Base-by-base conservation (phyloP, 108 stramenopile species). In the Chaetoceros muelleri region DNA sequence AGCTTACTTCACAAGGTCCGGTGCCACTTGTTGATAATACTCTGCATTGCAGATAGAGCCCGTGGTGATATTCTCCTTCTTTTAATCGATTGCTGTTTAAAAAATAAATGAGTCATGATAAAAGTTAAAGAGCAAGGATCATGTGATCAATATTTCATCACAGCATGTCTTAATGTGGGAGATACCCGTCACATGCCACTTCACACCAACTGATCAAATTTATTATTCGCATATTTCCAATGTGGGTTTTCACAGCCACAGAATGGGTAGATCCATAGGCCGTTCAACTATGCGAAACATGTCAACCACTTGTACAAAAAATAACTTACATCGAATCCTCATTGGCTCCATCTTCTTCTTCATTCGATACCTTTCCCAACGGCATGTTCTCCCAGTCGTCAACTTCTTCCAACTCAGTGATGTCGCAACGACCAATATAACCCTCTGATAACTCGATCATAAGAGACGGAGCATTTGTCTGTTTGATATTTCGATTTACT, bases 321-420 rank as follows among this genome's bases (percentile, higher is more conserved):
- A 5, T 40, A 10, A 40, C 23, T n/a, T n/a, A n/a, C n/a, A n/a
- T n/a, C n/a, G n/a, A n/a, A n/a, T 40, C 48, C 44, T 31, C 49
- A 21, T 67, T 53, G n/a, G 52, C 54, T 46, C 45, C 44, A 22
- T 26, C 57, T 10, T 58, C 48, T 2, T 30, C 57, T 2, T 66
- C 68, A 29, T 57, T 58, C 24, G 2, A 3, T 58, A 16, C 3
- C 18, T 24, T 55, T 55, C 84, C 88, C 27, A 94, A 56, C 0
- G 92, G 92, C 85, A 94, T 84, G 57, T 94, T 94, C 21, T 57
- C 70, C 92, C 92, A 94, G 31, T 87, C 84, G 58, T 84, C 82
- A 24, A 64, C 53, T 62, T 89, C 87, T 13, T 71, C 64, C 10
- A 90, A 72, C 34, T 94, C 87, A 16, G 85, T 84, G 44, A 94